Evolutionary conservation across 176 grass and related monocot species (phyloP).

Genomic region (Eleusine coracana): DNA sequence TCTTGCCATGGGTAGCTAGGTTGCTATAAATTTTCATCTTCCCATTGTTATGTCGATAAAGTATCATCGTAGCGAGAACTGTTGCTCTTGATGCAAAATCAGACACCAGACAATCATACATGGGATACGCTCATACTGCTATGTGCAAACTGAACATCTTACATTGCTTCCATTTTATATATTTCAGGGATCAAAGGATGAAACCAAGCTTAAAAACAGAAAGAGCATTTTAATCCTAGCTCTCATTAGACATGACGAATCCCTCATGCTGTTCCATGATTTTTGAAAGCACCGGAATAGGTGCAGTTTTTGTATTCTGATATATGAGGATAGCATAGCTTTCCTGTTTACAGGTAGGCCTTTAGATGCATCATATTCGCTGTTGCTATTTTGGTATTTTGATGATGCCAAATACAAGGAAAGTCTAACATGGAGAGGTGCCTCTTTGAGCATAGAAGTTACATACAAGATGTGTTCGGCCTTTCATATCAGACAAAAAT

Average conservation of each 20-base stretch:
- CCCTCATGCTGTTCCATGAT: conserved; percentile 67
- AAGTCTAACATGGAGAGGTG: background rate
- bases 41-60: background rate
- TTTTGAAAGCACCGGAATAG: conserved; percentile 29
- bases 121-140: background rate
- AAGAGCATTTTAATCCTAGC: conserved; percentile 56
- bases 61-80: conserved; percentile 8
- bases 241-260: conserved; percentile 64
- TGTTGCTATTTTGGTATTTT: background rate
- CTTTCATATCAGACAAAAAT: background rate
- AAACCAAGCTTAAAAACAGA: conserved; percentile 43
- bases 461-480: background rate
- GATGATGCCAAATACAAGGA: background rate
- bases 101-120: background rate
- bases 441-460: background rate
- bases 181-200: conserved; percentile 59
- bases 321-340: conserved; percentile 6
- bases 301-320: background rate
- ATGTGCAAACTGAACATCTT: conserved; percentile 31
- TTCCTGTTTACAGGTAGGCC: background rate
- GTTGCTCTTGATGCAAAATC: background rate
- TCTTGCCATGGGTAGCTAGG: background rate
- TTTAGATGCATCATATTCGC: background rate
- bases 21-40: conserved; percentile 1
- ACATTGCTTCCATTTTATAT: conserved; percentile 25